A percentile compares a stretch with the other conserved stretches of the same genome.
These are phyloP conservation scores for Ligustrum vulgare DNA, from an alignment of 257 asterid genomes.

Conservation along the genomic window DNA sequence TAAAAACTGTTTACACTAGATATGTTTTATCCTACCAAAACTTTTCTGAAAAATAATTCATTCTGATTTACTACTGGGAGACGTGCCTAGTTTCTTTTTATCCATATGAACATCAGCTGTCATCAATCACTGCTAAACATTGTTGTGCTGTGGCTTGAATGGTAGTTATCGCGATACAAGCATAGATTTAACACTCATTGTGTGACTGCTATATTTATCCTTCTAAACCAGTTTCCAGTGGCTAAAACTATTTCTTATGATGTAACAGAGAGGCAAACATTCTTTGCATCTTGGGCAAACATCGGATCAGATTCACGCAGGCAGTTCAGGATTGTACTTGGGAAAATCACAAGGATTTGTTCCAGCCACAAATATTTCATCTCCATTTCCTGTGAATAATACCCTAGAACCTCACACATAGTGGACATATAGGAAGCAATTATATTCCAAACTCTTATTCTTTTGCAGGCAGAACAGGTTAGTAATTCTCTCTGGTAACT, in stretches of 20 bases:
- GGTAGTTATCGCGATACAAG: background rate
- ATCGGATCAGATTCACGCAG: slow-evolving; percentile 51
- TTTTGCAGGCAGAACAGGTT: slow-evolving; percentile 59
- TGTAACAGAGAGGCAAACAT: slow-evolving; percentile 49
- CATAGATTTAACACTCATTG: background rate
- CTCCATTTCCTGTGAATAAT: slow-evolving; percentile 51
- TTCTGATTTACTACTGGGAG: background rate
- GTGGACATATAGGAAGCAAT: slow-evolving; percentile 29
- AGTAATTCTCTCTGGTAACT: slow-evolving; percentile 13
- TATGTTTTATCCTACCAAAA: background rate
- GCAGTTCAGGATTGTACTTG: slow-evolving; percentile 39
- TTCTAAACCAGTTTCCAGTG: background rate
- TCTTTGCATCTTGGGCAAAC: slow-evolving; percentile 35
- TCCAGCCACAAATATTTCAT: slow-evolving; percentile 37
- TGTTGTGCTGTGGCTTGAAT: background rate
- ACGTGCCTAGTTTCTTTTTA: background rate
- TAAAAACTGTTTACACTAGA: background rate
- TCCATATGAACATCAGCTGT: background rate
- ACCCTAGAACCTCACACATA: slow-evolving; percentile 39
- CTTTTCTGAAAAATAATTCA: background rate
- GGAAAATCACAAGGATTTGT: slow-evolving; percentile 46
- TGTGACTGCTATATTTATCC: background rate
- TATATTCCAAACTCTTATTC: slow-evolving; percentile 48
- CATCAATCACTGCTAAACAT: background rate
- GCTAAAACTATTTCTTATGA: slow-evolving; percentile 32